These are phyloP conservation scores for Millerago galiae DNA, from an alignment of 805 yeast genomes.

Conservation along the genomic window DNA sequence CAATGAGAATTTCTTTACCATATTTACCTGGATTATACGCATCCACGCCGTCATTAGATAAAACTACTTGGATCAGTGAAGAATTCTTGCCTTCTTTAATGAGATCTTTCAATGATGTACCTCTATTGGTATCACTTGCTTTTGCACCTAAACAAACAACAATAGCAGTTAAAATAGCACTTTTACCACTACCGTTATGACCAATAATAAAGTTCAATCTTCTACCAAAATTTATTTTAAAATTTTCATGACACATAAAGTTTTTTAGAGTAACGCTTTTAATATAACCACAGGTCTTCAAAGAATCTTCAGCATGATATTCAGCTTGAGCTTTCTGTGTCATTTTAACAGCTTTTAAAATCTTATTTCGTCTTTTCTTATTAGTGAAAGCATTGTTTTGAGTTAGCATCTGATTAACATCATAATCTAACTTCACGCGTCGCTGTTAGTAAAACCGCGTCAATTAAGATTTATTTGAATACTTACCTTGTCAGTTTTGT, in stretches of 20 bases:
- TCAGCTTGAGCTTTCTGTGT: slow-evolving; percentile 8
- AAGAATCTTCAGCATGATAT: neutral
- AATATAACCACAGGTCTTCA: slow-evolving; percentile 53
- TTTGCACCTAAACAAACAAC: slow-evolving; percentile 84
- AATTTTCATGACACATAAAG: slow-evolving; percentile 87
- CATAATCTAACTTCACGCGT: slow-evolving; percentile 6
- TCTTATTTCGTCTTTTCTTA: slow-evolving; percentile 7
- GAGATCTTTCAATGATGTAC: slow-evolving; percentile 58
- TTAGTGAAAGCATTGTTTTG: slow-evolving; percentile 8
- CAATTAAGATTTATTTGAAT: no score
- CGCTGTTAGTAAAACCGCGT: neutral
- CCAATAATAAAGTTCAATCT: slow-evolving; percentile 84
- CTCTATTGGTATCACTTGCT: slow-evolving; percentile 84
- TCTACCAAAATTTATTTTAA: slow-evolving; percentile 70
- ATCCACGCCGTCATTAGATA: slow-evolving; percentile 61
- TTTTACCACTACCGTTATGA: slow-evolving; percentile 85
- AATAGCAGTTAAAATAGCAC: slow-evolving; percentile 82
- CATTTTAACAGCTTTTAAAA: slow-evolving; percentile 7
- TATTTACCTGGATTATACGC: slow-evolving; percentile 57
- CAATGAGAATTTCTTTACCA: slow-evolving; percentile 66
- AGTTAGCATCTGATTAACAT: slow-evolving; percentile 16
- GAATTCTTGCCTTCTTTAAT: slow-evolving; percentile 70
- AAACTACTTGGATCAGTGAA: slow-evolving; percentile 59
- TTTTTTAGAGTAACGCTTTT: slow-evolving; percentile 56
- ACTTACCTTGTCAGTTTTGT: no score